Base-by-base conservation (phyloP, 192 early-diverging fungal genomes). In the Coemansia sp. region DNA sequence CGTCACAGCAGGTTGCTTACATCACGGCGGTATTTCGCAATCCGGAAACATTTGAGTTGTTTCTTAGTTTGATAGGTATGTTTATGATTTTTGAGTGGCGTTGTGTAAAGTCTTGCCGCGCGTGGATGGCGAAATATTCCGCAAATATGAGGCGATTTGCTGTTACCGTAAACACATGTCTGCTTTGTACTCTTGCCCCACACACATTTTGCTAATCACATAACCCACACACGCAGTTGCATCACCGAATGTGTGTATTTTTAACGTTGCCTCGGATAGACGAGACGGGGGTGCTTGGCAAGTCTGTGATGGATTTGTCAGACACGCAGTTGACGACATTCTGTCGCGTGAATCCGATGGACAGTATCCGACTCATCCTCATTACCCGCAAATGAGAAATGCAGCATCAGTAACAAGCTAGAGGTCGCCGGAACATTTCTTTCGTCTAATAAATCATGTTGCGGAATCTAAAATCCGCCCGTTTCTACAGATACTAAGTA, bases 1-100 rank as follows among this genome's bases (percentile, higher is more conserved):
- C 69, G 0, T 63, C 72, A 48, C 65, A 76, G 47, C 73, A 81
- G 28, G 69, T 72, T 19, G 79, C 70, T 19, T 81, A 72, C 37
- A 72, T 81, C 31, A 72, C 70, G 0, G 56, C 66, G 42, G 59
- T 70, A 11, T 53, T 76, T 40, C 70, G 74, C 37, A 62, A 71
- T 34, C 62, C 59, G 1, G 74, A 75, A 20, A 81, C 79, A 45
- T 81, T 81, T 34, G 73, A 65, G 6, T 44, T 68, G 45, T 76
- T 81, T 44, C 45, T 75, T n/a, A 41, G 55, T 29, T 33, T 72
- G 4, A 58, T 78, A 34, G 70, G 75, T 64, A 68, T 50, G 75
- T 62, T 33, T 47, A 30, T 30, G 45, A 45, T 48, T 48, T 48
- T 48, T 48, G 3, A 23, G 45, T 48, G 45, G 45, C 45, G 20